Base-by-base conservation (phyloP, 768 basidiomycete genomes). In the Termitomyces sp. region DNA sequence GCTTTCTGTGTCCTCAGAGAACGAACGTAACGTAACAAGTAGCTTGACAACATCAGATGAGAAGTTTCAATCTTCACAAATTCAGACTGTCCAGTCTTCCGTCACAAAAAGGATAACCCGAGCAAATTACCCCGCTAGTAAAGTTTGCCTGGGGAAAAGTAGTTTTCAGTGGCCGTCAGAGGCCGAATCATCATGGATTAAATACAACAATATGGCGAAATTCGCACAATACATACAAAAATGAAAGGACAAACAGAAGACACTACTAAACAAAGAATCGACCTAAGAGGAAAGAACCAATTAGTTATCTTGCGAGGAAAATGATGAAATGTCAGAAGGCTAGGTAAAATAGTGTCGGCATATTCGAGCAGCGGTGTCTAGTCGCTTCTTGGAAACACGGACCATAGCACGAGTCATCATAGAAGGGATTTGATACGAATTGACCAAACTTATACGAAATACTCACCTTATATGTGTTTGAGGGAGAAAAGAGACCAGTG, bases 381-480 rank as follows among this genome's bases (percentile, higher is more conserved):
- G 75, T 83, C 90, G 83, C 86, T 83, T 83, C 87, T 90, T 83
- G 81, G 90, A 88, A 92, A 91, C 90, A 92, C 89, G 88, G 89
- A 92, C 88, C 89, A 90, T 86, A 88, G 87, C 86, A 71, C 66
- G 67, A 54, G 70, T 62, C 59, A 71, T 87, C 86, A 86, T 86
- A 80, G 79, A 67, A 63, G 1, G 30, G 18, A 3, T 52, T 26
- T n/a, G 50, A 60, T 47, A n/a, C 48, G 36, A 55, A 55, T 51
- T 47, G 40, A 56, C 6, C 16, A 24, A 16, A 46, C 9, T 45
- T 40, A 32, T 22, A 56, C 40, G 41, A 11, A 20, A 35, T 28
- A 24, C 56, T 60, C 59, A 60, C 58, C 55, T 62, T 52, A 32
- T 3, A 41, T n/a, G 40, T 41, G 3, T 41, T 41, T 20, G n/a